These are phyloP conservation scores for Alternaria panax DNA, from an alignment of 2,329 filamentous ascomycete species.

Conservation along the genomic window DNA sequence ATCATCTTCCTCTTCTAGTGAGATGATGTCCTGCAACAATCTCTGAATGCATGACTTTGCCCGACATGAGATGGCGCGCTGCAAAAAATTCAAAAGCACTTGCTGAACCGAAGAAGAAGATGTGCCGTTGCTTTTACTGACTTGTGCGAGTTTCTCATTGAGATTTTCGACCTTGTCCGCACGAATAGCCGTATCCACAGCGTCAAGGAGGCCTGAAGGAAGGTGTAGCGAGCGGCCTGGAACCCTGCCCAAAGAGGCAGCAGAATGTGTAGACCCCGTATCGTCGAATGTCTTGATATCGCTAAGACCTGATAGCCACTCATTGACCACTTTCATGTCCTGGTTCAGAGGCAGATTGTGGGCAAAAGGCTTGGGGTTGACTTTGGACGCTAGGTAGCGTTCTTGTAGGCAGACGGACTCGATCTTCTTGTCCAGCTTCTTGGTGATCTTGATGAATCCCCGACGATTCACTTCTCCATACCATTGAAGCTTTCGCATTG, in stretches of 20 bases:
- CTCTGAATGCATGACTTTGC: constrained; percentile 74
- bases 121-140: constrained; percentile 60
- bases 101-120: constrained; percentile 64
- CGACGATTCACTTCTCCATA: constrained; percentile 96
- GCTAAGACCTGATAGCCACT: constrained; percentile 84
- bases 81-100: constrained; percentile 79
- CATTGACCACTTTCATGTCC: constrained; percentile 77
- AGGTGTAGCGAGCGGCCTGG: constrained; percentile 79
- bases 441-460: constrained; percentile 98
- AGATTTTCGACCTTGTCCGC: constrained; percentile 69
- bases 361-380: constrained; percentile 87
- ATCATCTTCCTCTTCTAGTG: constrained; percentile 85
- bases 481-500: constrained; percentile 92
- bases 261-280: constrained; percentile 71
- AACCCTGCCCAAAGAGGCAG: constrained; percentile 75
- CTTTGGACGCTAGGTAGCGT: constrained; percentile 87
- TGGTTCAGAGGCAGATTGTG: constrained; percentile 69
- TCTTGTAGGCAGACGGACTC: constrained; percentile 77
- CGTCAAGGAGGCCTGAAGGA: constrained; percentile 71
- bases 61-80: constrained; percentile 76
- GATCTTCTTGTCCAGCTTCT: constrained; percentile 97
- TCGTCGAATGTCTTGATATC: constrained; percentile 82
- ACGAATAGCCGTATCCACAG: constrained; percentile 74
- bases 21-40: constrained; percentile 72
- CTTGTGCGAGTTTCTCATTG: constrained; percentile 63